These are phyloP conservation scores for Durusdinium trenchii DNA, from an alignment of 73 alveolate genomes.

Conservation along the genomic window DNA sequence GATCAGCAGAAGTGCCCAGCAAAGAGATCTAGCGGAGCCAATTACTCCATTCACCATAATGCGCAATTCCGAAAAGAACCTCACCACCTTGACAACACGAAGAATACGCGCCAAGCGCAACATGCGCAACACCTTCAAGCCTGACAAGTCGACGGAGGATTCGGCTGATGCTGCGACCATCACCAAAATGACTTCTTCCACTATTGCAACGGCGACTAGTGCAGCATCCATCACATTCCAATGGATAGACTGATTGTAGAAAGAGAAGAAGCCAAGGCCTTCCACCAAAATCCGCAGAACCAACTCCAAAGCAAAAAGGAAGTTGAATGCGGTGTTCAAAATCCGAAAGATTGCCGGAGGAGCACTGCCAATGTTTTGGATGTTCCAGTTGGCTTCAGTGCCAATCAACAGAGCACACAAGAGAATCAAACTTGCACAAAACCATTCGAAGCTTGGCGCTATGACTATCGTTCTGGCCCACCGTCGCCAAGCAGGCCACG, in stretches of 20 bases:
- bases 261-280: conserved; percentile 30
- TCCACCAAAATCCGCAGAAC: conserved; percentile 55
- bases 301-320: conserved; percentile 50
- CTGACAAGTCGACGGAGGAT: conserved; percentile 41
- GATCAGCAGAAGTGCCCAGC: conserved; percentile 82
- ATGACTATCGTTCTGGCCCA: not conserved
- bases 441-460: conserved; percentile 9
- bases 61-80: conserved; percentile 72
- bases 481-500: conserved; percentile 50
- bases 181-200: conserved; percentile 33
- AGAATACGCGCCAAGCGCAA: conserved; percentile 76
- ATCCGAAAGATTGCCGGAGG: conserved; percentile 37
- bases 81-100: conserved; percentile 78
- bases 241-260: conserved; percentile 39
- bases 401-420: conserved; percentile 72
- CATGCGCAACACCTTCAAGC: conserved; percentile 64
- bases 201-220: conserved; percentile 63
- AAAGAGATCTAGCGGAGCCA: conserved; percentile 67
- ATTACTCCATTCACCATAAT: conserved; percentile 78
- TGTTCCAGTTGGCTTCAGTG: conserved; percentile 17
- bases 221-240: conserved; percentile 76
- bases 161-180: conserved; percentile 24
- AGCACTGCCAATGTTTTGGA: not conserved
- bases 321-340: conserved; percentile 53
- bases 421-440: conserved; percentile 51